Base-by-base conservation (phyloP, 805 yeast genomes). In the Peterozyma toletana region DNA sequence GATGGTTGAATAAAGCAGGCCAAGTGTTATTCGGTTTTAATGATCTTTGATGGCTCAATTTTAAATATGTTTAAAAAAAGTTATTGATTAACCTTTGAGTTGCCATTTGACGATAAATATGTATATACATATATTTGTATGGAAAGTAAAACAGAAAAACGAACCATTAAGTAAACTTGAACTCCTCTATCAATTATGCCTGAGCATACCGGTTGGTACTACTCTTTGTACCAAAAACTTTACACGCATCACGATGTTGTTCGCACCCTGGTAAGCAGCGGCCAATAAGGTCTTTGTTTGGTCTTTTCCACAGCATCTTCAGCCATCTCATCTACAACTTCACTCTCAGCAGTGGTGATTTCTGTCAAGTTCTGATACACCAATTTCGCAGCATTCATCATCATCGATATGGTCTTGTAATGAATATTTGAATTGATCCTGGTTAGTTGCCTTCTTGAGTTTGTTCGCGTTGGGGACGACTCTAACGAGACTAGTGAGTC, bases 261-360 rank as follows among this genome's bases (percentile, higher is more conserved):
- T 33, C 34, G 16, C 10, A 45, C 11, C 18, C 39, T 38, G 10
- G 48, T 41, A 14, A 45, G 10, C 30, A 30, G 33, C 3, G 48
- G 48, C 48, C 48, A 45, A 33, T 35, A 45, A 33, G 48, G 45
- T 30, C 30, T 42, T 13, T 41, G 42, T 11, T 37, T 13, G 13
- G 11, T 4, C 5, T 18, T 33, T 9, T 27, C 38, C 11, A 37
- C 38, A 16, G 21, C 13, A 11, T 31, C 31, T 14, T 13, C 15
- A 11, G 5, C 18, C 15, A 18, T 29, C n/a, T 33, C 38, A 14
- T 30, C 17, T 27, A 11, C 15, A 21, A 18, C 13, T 11, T 13
- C 18, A 3, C 4, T n/a, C 5, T 9, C 30, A 15, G 11, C 9
- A 31, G 21, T 9, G 11, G 6, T 29, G 13, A 11, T 29, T 14